Evolutionary conservation across 2,329 filamentous ascomycete species (phyloP).

Genomic region (Beauveria australis): DNA sequence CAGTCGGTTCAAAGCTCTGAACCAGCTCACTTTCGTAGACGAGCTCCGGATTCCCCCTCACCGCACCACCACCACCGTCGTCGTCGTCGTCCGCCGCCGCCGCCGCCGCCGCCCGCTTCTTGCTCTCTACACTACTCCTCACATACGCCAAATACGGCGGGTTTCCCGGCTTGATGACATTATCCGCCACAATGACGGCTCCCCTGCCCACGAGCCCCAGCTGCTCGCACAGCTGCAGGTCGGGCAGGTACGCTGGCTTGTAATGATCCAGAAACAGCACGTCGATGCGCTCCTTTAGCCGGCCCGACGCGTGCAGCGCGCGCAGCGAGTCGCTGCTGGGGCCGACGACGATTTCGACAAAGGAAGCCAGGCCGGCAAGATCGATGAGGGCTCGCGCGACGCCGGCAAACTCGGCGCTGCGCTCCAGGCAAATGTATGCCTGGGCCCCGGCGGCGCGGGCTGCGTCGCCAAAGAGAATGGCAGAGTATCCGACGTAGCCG

Average conservation of each 20-base stretch:
- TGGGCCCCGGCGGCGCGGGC: constrained; percentile 55
- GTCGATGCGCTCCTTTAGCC: constrained; percentile 50
- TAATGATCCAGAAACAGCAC: constrained; percentile 75
- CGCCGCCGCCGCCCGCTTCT: constrained; percentile 31
- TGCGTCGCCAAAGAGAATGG: constrained; percentile 64
- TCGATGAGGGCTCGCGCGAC: constrained; percentile 62
- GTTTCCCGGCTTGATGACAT: constrained; percentile 63
- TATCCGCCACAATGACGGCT: constrained; percentile 58
- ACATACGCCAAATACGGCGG: constrained; percentile 66
- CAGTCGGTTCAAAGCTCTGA: constrained; percentile 60
- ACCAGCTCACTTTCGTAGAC: constrained; percentile 57
- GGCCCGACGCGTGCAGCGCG: constrained; percentile 45
- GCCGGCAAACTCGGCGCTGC: constrained; percentile 64
- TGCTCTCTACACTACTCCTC: constrained; percentile 53
- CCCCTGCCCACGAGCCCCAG: constrained; percentile 56
- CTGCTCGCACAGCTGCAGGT: constrained; percentile 70
- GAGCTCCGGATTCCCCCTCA: constrained; percentile 52
- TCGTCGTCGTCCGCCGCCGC: constrained; percentile 16
- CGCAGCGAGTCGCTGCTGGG: constrained; percentile 58
- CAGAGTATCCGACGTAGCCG: constrained; percentile 75
- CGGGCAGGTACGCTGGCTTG: constrained; percentile 66
- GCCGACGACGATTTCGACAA: constrained; percentile 64
- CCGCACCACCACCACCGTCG: constrained; percentile 21
- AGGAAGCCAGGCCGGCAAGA: constrained; percentile 62
- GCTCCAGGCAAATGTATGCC: constrained; percentile 63